Percentiles rank a stretch among this genome's conserved stretches.
Conservation (phyloP, 495 filamentous ascomycete genomes). For the Penicillium paradoxum region DNA sequence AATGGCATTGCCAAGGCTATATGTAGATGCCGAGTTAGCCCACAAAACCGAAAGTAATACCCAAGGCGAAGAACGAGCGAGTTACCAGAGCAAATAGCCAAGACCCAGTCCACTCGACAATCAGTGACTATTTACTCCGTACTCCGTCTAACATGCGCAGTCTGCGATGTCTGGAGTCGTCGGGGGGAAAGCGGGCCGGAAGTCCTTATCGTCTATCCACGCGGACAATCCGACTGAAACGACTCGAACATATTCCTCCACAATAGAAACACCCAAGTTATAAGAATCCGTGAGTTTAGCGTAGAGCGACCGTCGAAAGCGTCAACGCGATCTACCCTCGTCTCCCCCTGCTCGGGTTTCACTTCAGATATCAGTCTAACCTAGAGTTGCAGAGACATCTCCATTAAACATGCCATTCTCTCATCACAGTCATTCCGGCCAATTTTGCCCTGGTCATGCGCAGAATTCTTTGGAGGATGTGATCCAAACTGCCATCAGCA, state of each 20-base stretch:
- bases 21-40: background rate
- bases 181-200: background rate
- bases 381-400: background rate
- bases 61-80: no score
- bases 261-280: background rate
- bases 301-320: background rate
- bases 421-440: constrained; percentile 97
- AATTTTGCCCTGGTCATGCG: constrained; percentile 91
- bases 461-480: constrained; percentile 78
- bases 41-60: no score
- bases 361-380: constrained; percentile 2
- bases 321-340: background rate
- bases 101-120: no score
- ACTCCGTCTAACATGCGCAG: no score
- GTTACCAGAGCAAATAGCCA: no score
- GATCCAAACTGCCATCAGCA: constrained; percentile 69
- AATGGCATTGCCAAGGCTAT: background rate
- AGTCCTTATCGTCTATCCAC: constrained; percentile 18
- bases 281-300: background rate
- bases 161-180: no score
- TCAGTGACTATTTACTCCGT: no score
- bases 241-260: background rate
- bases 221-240: background rate
- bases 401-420: constrained; percentile 75
- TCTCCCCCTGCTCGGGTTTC: background rate